Base-by-base conservation (phyloP, 768 basidiomycete species). In the Lentinula edodes region DNA sequence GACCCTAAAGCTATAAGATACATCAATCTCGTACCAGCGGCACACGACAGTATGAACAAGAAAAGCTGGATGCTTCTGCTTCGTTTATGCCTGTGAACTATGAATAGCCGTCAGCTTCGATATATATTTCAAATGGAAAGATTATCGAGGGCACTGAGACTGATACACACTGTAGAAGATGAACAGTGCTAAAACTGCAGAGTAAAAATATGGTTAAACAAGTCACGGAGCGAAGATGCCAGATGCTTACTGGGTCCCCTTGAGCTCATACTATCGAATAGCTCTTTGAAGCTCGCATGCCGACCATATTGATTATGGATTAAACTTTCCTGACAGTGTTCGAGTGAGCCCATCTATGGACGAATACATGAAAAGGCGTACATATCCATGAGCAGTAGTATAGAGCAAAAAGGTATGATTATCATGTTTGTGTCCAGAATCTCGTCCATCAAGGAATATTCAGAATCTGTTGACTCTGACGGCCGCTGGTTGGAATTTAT, bases 321-420 rank as follows among this genome's bases (percentile, higher is more conserved):
- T 48, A 93, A 75, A 61, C 92, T 94, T 66, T 58, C 35, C 18
- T 50, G 18, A 56, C 58, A 18, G 58, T 56, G 35, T 52, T 61
- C 53, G 46, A 59, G 13, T 38, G 39, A 53, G 60, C 39, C 56
- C 45, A 38, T 52, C 38, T n/a, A 36, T 16, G 5, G 36, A n/a
- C 23, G 8, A 10, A n/a, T 3, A 15, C 35, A 59, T 35, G 42
- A 48, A 35, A 61, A 18, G 1, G 75, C 90, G 67, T 69, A 94
- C 92, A 93, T 89, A 69, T 92, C 87, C 90, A 94, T 91, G 76
- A 92, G 75, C 15, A 93, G 67, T 42, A 93, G 77, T 54, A 93
- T 74, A 68, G 87, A 93, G 2, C 84, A 84, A 66, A 89, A 84
- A 0, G 92, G 92, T 38, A 89, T 86, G 60, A 92, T 82, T 58